Base-by-base conservation (phyloP, 345 rosid species). In the Eucalyptus polybractea region DNA sequence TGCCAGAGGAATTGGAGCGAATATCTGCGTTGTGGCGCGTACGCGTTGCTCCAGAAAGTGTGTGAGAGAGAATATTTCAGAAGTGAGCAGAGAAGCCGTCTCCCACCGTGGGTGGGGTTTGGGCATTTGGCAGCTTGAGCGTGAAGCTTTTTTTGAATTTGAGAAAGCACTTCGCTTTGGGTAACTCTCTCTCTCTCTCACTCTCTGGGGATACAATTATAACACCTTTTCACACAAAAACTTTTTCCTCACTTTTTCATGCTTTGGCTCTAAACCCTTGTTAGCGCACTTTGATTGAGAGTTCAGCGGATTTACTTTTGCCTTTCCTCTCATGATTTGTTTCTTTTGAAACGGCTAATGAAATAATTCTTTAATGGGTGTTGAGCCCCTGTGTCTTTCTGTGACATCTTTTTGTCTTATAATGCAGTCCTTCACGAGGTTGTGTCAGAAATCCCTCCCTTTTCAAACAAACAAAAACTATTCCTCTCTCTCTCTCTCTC, bases 391-490 rank as follows among this genome's bases (percentile, higher is more conserved):
- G 83, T 76, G 83, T 76, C 92, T 92, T 90, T 93, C 95, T 93
- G 95, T 93, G 95, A 94, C 98, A 91, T 93, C 92, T 88, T 95
- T 94, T 97, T 96, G 98, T 95, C 96, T 88, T 94, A 94, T 94
- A 94, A 92, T 92, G 93, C 94, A 93, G 93, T 93, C 93, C 93
- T 92, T 96, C 98, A 97, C 97, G 98, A 96, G 97, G 93, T 89
- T 91, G 93, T 95, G 99, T 96, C 99, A 97, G 99, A 93, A 91
- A 65, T 88, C 54, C 19, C 86, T 31, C 45, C 15, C 83, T 87
- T 91, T 90, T 92, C 86, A 87, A 91, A 92, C 91, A 54, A 76
- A 89, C 80, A 50, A 86, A 54, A 76, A 87, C 50, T 37, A 83
- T 51, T 56, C 47, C 62, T 22, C 6, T 60, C 83, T 88, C 83